A percentile compares a stretch with the other conserved stretches of the same genome.
Evolutionary conservation across 2,329 filamentous ascomycete genomes (phyloP).

Genomic region (Drechslera avenae): DNA sequence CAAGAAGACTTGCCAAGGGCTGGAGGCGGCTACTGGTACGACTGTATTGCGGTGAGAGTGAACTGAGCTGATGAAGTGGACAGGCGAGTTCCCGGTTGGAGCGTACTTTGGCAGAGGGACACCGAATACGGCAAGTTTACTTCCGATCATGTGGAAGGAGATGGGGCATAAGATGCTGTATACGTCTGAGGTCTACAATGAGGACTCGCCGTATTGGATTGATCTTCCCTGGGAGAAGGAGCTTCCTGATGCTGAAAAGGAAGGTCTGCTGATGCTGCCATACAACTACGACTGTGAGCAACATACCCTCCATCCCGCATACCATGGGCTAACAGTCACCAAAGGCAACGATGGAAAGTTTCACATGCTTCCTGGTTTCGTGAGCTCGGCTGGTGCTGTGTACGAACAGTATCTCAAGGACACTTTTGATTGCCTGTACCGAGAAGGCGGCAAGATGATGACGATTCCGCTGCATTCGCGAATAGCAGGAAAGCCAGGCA

Average conservation of each 20-base stretch:
- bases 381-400: conserved; percentile 45
- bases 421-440: conserved; percentile 60
- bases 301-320: conserved; percentile 18
- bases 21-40: conserved; percentile 47
- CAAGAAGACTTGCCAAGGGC: conserved; percentile 49
- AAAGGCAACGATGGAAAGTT: conserved; percentile 52
- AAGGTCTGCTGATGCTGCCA: conserved; percentile 61
- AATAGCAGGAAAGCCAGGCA: conserved; percentile 58
- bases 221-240: conserved; percentile 58
- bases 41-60: background rate
- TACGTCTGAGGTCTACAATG: conserved; percentile 58
- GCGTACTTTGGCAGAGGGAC: conserved; percentile 58
- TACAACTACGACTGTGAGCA: conserved; percentile 60
- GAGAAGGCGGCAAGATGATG: conserved; percentile 61
- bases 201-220: conserved; percentile 63
- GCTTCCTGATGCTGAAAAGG: conserved; percentile 50
- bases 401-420: conserved; percentile 57
- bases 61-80: background rate
- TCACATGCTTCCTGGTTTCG: conserved; percentile 46
- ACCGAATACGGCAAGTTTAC: conserved; percentile 56
- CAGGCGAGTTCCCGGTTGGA: conserved; percentile 46
- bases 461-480: conserved; percentile 60
- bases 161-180: conserved; percentile 58
- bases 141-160: conserved; percentile 59
- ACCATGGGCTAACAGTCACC: conserved; percentile 38